Percentiles rank a stretch among this genome's conserved stretches.
These are phyloP conservation scores for Theobroma cacao DNA, from an alignment of 345 rosid genomes.

Conservation along the genomic window DNA sequence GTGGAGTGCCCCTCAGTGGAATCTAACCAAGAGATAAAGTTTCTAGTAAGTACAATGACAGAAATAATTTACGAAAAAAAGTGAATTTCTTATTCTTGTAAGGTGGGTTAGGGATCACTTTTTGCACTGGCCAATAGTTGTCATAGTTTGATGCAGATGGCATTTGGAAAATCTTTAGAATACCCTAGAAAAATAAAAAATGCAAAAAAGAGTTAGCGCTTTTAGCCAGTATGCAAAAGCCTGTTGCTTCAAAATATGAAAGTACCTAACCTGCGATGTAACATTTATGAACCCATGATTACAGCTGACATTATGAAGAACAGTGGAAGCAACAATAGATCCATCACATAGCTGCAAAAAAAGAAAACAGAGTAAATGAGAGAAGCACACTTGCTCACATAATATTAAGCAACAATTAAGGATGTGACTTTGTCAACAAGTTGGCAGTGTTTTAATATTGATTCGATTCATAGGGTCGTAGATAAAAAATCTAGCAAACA, in stretches of 20 bases:
- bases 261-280: conserved; percentile 68
- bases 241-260: conserved; percentile 12
- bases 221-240: conserved; percentile 8
- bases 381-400: conserved; percentile 16
- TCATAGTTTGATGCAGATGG: conserved; percentile 82
- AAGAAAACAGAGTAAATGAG: conserved; percentile 20
- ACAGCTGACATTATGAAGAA: conserved; percentile 97
- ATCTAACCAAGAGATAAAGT: conserved; percentile 46
- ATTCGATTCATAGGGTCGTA: neutral
- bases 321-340: conserved; percentile 89
- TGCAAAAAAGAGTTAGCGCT: conserved; percentile 12
- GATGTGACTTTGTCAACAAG: neutral
- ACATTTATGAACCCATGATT: conserved; percentile 94
- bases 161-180: conserved; percentile 89
- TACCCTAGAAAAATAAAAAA: conserved; percentile 51
- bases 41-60: conserved; percentile 14
- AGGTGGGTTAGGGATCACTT: conserved; percentile 37
- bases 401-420: neutral
- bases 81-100: neutral
- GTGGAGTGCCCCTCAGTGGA: conserved; percentile 93
- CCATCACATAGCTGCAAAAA: conserved; percentile 87
- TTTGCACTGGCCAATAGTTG: conserved; percentile 96
- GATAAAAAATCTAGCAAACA: neutral
- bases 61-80: neutral
- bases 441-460: neutral